Evolutionary conservation across 192 early-diverging fungal genomes (phyloP).

Genomic region (Backusella australiensis): DNA sequence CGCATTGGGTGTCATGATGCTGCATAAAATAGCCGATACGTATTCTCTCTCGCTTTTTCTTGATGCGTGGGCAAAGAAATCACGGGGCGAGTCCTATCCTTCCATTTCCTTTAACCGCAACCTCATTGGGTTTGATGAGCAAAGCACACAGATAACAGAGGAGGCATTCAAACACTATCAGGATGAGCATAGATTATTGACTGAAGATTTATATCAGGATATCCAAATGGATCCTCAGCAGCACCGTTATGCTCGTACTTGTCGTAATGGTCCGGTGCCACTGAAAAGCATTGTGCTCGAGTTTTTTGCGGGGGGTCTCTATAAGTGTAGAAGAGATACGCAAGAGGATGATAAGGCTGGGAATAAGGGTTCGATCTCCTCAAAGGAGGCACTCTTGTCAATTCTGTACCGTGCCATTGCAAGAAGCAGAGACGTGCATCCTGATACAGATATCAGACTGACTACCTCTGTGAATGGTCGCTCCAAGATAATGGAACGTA

Average conservation of each 20-base stretch:
- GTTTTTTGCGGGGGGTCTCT: constrained; percentile 15
- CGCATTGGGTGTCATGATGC: constrained; percentile 27
- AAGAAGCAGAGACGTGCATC: neutral
- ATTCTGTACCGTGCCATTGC: constrained; percentile 24
- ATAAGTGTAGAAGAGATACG: constrained; percentile 21
- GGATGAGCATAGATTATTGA: constrained; percentile 17
- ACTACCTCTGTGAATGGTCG: constrained; percentile 23
- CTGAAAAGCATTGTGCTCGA: constrained; percentile 26
- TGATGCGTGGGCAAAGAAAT: constrained; percentile 27
- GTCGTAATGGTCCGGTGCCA: constrained; percentile 15
- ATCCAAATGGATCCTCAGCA: constrained; percentile 21
- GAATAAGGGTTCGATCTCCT: constrained; percentile 3
- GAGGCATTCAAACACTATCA: constrained; percentile 24
- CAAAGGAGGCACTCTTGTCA: constrained; percentile 26
- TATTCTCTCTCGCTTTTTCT: constrained; percentile 25
- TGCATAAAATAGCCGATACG: constrained; percentile 29
- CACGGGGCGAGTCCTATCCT: neutral
- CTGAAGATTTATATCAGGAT: neutral
- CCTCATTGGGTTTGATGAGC: constrained; percentile 2
- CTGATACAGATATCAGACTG: constrained; percentile 9
- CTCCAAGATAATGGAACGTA: constrained; percentile 10
- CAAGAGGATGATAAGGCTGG: neutral
- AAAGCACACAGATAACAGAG: constrained; percentile 10
- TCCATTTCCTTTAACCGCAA: constrained; percentile 6
- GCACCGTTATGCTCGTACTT: constrained; percentile 12